These are phyloP conservation scores for Breviolum minutum DNA, from an alignment of 73 alveolate species.

Conservation along the genomic window DNA sequence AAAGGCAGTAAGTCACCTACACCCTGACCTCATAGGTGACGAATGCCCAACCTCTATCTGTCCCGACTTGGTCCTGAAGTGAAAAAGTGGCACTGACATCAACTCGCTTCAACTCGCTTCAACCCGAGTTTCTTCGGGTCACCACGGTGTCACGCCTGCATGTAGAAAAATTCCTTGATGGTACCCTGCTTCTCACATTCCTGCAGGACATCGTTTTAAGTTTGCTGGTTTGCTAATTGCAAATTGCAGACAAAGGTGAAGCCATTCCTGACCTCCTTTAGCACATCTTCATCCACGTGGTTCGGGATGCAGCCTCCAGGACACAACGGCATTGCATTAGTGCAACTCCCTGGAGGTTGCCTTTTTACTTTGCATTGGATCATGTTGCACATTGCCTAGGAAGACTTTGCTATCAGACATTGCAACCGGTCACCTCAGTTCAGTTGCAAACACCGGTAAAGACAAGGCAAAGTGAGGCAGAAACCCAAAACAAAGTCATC, in stretches of 20 bases:
- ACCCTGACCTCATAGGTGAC: slow-evolving; percentile 71
- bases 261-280: slow-evolving; percentile 31
- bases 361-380: not conserved
- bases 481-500: too few relatives aligned
- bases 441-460: too few relatives aligned
- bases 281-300: slow-evolving; percentile 64
- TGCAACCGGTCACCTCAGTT: not conserved
- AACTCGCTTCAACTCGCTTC: not conserved
- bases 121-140: not conserved
- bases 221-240: not conserved
- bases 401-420: slow-evolving; percentile 94
- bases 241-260: not conserved
- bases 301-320: slow-evolving; percentile 71
- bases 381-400: slow-evolving; percentile 15
- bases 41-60: slow-evolving; percentile 94
- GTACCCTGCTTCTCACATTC: slow-evolving; percentile 94
- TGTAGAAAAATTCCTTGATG: slow-evolving; percentile 83
- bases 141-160: not conserved
- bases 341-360: not conserved
- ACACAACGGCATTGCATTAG: not conserved
- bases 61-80: slow-evolving; percentile 80
- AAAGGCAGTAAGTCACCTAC: not conserved
- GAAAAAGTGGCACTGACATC: not conserved
- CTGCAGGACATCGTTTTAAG: not conserved
- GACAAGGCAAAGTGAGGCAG: too few relatives aligned